Base-by-base conservation (phyloP, 148 eudicot genomes). In the Persicaria maculosa region DNA sequence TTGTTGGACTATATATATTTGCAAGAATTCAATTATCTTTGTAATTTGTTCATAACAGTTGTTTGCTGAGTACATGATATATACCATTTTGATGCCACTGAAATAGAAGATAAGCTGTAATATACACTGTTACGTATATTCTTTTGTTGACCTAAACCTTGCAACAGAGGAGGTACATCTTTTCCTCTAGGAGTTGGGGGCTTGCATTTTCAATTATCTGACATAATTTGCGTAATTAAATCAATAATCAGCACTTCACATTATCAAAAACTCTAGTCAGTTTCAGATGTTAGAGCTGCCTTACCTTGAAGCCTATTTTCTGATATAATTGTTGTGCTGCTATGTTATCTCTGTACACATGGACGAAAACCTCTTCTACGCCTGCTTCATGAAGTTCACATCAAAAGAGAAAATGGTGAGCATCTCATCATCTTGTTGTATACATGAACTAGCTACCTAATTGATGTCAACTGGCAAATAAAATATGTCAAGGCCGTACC, bases 291-390 rank as follows among this genome's bases (percentile, higher is more conserved):
- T 12, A 0, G 44, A 31, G 58, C 45, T 36, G 6, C 16, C 14
- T 44, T 80, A 92, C 94, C 97, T 89, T 55, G 77, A 93, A 93
- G n/a, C 94, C 98, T 68, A 91, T 72, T 83, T 88, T 91, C 48
- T 83, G 72, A 78, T 93, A 93, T 72, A 93, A 81, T n/a, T 74
- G 71, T 52, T 78, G 87, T 6, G 98, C 98, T 65, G 88, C 50
- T 80, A 57, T 79, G 83, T 91, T 93, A 47, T 82, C 74, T 70
- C 76, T 83, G 72, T 89, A 72, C 6, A 91, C 94, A 79, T 93
- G 94, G 6, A 89, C 97, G 79, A 79, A 93, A 58, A 89, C 84
- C 68, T 76, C 80, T 31, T 91, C 88, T 64, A 81, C 85, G 68
- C 94, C 98, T 93, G 90, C 47, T 7, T 17, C 40, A 48, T 44